These are phyloP conservation scores for Boletus sp. DNA, from an alignment of 1,284 basidiomycete genomes.

Conservation along the genomic window DNA sequence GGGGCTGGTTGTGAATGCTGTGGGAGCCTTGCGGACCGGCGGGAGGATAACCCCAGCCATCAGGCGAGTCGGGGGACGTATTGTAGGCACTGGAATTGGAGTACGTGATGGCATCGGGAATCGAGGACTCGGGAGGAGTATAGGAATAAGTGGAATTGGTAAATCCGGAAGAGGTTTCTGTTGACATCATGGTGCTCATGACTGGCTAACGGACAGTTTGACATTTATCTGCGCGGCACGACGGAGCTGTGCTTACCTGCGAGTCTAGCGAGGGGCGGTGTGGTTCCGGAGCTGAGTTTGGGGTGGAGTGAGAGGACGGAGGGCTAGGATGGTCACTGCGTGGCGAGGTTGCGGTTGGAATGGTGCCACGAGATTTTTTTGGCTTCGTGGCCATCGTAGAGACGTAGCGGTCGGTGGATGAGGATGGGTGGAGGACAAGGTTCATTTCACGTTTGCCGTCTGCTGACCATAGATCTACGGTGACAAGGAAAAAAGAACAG, in stretches of 20 bases:
- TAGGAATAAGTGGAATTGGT: constrained; percentile 44
- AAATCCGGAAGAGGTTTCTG: constrained; percentile 40
- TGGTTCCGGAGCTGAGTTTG: constrained; percentile 28
- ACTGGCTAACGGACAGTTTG: constrained; percentile 27
- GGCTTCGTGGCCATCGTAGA: constrained; percentile 54
- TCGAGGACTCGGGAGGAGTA: constrained; percentile 27
- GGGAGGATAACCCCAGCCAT: constrained; percentile 56
- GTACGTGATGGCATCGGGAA: constrained; percentile 37
- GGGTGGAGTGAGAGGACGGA: constrained; percentile 34
- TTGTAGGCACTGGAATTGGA: constrained; percentile 24
- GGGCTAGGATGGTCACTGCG: constrained; percentile 41
- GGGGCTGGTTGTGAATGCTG: constrained; percentile 51
- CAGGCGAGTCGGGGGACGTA: constrained; percentile 39
- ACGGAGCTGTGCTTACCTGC: constrained; percentile 26
- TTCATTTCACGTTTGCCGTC: constrained; percentile 82
- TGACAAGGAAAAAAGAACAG: constrained; percentile 82
- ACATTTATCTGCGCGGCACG: background rate
- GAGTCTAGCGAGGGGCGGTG: constrained; percentile 29
- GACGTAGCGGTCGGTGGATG: constrained; percentile 63
- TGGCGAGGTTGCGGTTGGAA: constrained; percentile 37
- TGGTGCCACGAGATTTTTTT: constrained; percentile 44
- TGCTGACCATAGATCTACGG: constrained; percentile 84
- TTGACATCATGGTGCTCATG: constrained; percentile 39
- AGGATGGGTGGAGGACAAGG: constrained; percentile 81
- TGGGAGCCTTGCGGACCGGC: constrained; percentile 42